Conservation (phyloP, 148 eudicot genomes). For the Amaranthus hypochondriacus region DNA sequence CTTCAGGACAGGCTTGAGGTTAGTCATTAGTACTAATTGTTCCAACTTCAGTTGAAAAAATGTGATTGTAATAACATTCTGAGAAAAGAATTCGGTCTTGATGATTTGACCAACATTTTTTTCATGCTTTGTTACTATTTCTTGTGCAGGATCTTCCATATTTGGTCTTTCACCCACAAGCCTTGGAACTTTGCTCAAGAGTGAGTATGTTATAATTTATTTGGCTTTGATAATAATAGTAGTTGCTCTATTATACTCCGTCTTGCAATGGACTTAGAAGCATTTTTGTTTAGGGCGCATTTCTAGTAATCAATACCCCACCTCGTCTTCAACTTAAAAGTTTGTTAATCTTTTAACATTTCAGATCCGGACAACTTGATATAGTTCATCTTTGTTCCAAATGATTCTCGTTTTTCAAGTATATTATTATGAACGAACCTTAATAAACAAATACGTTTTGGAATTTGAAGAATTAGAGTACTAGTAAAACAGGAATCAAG, state of each 20-base stretch:
- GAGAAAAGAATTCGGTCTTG: neutral
- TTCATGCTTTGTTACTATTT: slow-evolving; percentile 15
- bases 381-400: too few species aligned
- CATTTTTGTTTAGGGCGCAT: too few species aligned
- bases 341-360: too few species aligned
- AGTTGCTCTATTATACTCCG: neutral
- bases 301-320: too few species aligned
- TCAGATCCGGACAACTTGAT: too few species aligned
- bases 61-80: neutral
- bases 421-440: too few species aligned
- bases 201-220: slow-evolving; percentile 39
- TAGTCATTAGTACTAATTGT: slow-evolving; percentile 18
- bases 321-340: too few species aligned
- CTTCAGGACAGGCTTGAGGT: slow-evolving; percentile 67
- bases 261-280: too few species aligned
- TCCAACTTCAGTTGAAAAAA: neutral
- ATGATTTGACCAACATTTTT: neutral
- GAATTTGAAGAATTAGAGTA: too few species aligned
- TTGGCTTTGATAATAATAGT: neutral
- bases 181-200: slow-evolving; percentile 93
- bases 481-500: neutral
- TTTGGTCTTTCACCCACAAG: slow-evolving; percentile 73
- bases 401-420: too few species aligned
- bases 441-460: too few species aligned
- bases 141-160: slow-evolving; percentile 62